A percentile compares a stretch with the other conserved stretches of the same genome.
Evolutionary conservation across 2,329 filamentous ascomycete species (phyloP).

Genomic region (Didymella pomorum): DNA sequence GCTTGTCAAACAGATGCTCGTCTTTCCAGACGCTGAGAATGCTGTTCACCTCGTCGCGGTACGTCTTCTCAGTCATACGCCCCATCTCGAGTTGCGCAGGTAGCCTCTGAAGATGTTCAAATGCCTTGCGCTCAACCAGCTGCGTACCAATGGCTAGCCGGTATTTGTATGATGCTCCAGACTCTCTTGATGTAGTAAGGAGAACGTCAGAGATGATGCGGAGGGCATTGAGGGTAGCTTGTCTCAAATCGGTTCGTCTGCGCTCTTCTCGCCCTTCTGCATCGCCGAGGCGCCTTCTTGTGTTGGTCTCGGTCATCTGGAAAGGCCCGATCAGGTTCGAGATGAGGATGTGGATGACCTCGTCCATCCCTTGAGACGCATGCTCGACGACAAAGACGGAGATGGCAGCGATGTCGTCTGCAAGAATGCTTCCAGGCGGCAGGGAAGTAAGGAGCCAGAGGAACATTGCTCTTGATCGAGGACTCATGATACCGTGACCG

Average conservation of each 20-base stretch:
- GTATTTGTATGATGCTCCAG: conserved; percentile 72
- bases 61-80: conserved; percentile 73
- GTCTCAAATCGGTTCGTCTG: conserved; percentile 32
- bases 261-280: conserved; percentile 34
- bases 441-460: conserved; percentile 83
- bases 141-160: conserved; percentile 79
- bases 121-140: conserved; percentile 72
- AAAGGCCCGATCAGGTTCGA: conserved; percentile 82
- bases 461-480: conserved; percentile 68
- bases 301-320: conserved; percentile 74
- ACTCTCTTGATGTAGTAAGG: conserved; percentile 61
- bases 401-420: conserved; percentile 84
- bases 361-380: conserved; percentile 82
- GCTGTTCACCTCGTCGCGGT: conserved; percentile 43
- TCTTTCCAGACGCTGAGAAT: conserved; percentile 48
- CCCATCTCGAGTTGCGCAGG: conserved; percentile 80
- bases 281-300: conserved; percentile 50
- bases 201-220: conserved; percentile 84
- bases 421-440: conserved; percentile 76
- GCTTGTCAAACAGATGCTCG: conserved; percentile 45
- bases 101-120: conserved; percentile 77
- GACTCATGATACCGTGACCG: conserved; percentile 41
- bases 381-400: conserved; percentile 90
- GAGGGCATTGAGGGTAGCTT: conserved; percentile 63
- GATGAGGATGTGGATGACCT: conserved; percentile 89